A percentile compares a stretch with the other conserved stretches of the same genome.
Conservation (phyloP, 2,329 filamentous ascomycete species). For the Xylariaceae sp. region DNA sequence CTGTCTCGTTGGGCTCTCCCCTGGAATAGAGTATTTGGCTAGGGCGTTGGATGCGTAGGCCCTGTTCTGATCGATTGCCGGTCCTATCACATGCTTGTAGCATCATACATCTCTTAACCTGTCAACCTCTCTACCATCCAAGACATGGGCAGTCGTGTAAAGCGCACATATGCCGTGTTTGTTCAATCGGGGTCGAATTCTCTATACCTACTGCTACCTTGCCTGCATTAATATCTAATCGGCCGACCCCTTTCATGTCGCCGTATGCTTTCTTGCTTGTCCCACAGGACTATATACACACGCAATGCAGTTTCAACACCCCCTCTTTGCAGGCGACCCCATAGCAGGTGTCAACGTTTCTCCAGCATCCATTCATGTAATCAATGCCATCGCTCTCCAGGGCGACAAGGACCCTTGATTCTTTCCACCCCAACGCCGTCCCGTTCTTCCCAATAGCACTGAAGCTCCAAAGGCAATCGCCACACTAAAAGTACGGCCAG, state of each 20-base stretch:
- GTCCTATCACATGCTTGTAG: too few relatives aligned
- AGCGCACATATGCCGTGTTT: neutral
- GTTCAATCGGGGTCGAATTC: slow-evolving; percentile 6
- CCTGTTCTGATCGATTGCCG: too few relatives aligned
- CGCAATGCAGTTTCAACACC: neutral
- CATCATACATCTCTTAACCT: too few relatives aligned
- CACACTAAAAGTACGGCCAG: neutral
- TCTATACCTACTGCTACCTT: slow-evolving; percentile 7
- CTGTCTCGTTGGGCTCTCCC: too few relatives aligned
- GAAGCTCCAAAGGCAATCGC: slow-evolving; percentile 5
- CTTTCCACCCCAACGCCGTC: slow-evolving; percentile 20
- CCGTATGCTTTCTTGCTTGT: slow-evolving; percentile 4
- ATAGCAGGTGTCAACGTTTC: slow-evolving; percentile 4
- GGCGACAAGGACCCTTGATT: slow-evolving; percentile 4
- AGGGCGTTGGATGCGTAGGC: too few relatives aligned
- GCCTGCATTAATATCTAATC: slow-evolving; percentile 20
- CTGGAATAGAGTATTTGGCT: too few relatives aligned
- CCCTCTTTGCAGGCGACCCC: slow-evolving; percentile 5
- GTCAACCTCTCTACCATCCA: too few relatives aligned
- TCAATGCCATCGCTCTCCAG: slow-evolving; percentile 14
- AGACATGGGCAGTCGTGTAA: too few relatives aligned
- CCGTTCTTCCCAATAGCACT: slow-evolving; percentile 12
- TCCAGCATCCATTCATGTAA: slow-evolving; percentile 13
- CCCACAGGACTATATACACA: slow-evolving; percentile 17
- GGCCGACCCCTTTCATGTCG: slow-evolving; percentile 2